Conservation (phyloP, 1,284 basidiomycete species). For the Leccinum pachyderme region DNA sequence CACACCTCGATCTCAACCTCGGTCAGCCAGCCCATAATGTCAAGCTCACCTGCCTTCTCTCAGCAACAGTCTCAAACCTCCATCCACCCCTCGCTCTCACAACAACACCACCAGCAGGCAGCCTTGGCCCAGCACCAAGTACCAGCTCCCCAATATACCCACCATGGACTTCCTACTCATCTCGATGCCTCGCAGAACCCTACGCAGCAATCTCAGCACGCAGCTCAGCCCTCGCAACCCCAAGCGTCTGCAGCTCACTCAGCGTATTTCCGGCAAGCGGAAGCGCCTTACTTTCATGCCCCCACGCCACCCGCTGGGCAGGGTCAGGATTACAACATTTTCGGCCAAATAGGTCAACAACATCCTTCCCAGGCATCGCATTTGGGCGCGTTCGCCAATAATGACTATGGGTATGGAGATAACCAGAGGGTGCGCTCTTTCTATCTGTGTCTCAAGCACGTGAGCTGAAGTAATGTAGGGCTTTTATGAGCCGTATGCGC, state of each 20-base stretch:
- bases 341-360: conserved; percentile 58
- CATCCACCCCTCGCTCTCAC: conserved; percentile 34
- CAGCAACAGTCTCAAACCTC: conserved; percentile 33
- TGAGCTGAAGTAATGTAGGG: conserved; percentile 40
- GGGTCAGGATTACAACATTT: conserved; percentile 66
- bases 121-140: conserved; percentile 42
- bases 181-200: conserved; percentile 54
- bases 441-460: conserved; percentile 1
- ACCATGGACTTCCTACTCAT: conserved; percentile 61
- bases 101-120: conserved; percentile 33
- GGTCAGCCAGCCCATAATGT: conserved; percentile 37
- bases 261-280: conserved; percentile 66
- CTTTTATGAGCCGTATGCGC: conserved; percentile 75
- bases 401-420: conserved; percentile 67
- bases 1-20: conserved; percentile 42
- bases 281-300: conserved; percentile 69
- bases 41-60: conserved; percentile 30
- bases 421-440: conserved; percentile 51
- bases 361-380: conserved; percentile 52
- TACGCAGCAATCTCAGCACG: conserved; percentile 37
- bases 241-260: conserved; percentile 36
- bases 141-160: conserved; percentile 53
- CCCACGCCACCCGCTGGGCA: conserved; percentile 69
- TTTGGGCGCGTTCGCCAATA: conserved; percentile 54
- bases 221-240: conserved; percentile 28